Percentiles rank a stretch among this genome's conserved stretches.
Evolutionary conservation across 139 green algal genomes (phyloP).

Genomic region (Mesotaenium endlicherianum): DNA sequence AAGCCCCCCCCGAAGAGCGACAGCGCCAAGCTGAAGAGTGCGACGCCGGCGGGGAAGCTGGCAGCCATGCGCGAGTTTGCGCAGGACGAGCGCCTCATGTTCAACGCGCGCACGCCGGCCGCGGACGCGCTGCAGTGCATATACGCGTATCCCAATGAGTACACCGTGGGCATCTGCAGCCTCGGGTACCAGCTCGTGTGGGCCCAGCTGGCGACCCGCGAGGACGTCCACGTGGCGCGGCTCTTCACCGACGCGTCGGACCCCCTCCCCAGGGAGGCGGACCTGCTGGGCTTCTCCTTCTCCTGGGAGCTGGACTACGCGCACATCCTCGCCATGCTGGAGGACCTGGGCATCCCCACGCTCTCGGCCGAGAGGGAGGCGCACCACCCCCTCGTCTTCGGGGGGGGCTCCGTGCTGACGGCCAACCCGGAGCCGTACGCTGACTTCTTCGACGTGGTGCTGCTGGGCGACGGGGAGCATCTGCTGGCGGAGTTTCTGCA

Average conservation of each 20-base stretch:
- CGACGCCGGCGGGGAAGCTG: no score
- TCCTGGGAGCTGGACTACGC: slow-evolving; percentile 64
- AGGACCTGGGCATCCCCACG: slow-evolving; percentile 45
- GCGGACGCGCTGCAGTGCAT: slow-evolving; percentile 13
- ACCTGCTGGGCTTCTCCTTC: slow-evolving; percentile 58
- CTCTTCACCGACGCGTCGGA: slow-evolving; percentile 61
- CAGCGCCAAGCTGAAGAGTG: no score
- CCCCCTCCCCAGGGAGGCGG: slow-evolving; percentile 21
- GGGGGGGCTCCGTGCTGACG: slow-evolving; percentile 53
- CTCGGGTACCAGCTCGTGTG: slow-evolving; percentile 64
- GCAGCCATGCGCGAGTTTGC: slow-evolving; percentile 25
- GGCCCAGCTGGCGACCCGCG: slow-evolving; percentile 38
- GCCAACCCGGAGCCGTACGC: slow-evolving; percentile 73
- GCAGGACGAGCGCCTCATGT: slow-evolving; percentile 25
- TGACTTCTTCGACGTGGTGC: slow-evolving; percentile 72
- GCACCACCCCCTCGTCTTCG: slow-evolving; percentile 52
- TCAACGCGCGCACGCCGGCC: not conserved
- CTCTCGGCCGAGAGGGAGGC: slow-evolving; percentile 10
- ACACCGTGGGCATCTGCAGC: slow-evolving; percentile 59
- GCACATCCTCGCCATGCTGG: slow-evolving; percentile 56
- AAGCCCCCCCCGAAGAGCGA: no score
- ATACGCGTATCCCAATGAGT: slow-evolving; percentile 64
- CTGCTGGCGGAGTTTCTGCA: slow-evolving; percentile 27
- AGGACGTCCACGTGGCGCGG: slow-evolving; percentile 30
- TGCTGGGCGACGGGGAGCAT: slow-evolving; percentile 63